Evolutionary conservation across 306 rosid species (phyloP), one percentile per base, ranked within the genome.

Genomic region (Dryas drummondii): DNA sequence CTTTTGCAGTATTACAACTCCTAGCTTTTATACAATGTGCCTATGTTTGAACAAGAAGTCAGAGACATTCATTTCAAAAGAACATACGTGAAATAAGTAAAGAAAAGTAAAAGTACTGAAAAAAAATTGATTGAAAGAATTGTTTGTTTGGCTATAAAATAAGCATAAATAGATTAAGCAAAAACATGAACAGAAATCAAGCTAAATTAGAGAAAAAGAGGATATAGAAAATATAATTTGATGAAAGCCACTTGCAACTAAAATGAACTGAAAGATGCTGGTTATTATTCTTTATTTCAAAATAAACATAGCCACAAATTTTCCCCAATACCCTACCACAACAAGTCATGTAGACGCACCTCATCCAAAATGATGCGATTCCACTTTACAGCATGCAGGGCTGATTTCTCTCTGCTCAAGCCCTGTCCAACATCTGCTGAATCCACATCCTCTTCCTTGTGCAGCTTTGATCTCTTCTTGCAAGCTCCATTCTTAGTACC

Each of bases 311-410:
- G 27, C 27, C 19, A 55, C 59, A 27, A 13, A 0, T 8, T 7
- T 8, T 14, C 71, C 50, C 72, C 72, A 68, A 19, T 68, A 11
- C 51, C 49, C 26, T 5, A 61, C 22, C 3, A 46, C 32, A 55
- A 57, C 27, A 19, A 40, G 66, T 58, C 71, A 62, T 74, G 70
- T 60, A 61, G 58, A 84, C 83, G 74, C 66, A 94, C 98, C 98
- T 94, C 97, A 76, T 91, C 98, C 84, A 91, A 81, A 80, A 91
- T 91, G 77, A 94, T 81, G 53, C 98, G 88, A 51, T 84, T 85
- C 98, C 98, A 94, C 81, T 83, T 90, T 48, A 90, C 87, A 75
- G 86, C 76, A 85, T 91, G 97, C 70, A 91, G 74, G 69, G 78
- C 65, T 17, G 98, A 88, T 70, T 79, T 87, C 16, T 66, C 85